Conservation (phyloP, 2,329 filamentous ascomycete genomes). For the Cytospora chrysosperma region DNA sequence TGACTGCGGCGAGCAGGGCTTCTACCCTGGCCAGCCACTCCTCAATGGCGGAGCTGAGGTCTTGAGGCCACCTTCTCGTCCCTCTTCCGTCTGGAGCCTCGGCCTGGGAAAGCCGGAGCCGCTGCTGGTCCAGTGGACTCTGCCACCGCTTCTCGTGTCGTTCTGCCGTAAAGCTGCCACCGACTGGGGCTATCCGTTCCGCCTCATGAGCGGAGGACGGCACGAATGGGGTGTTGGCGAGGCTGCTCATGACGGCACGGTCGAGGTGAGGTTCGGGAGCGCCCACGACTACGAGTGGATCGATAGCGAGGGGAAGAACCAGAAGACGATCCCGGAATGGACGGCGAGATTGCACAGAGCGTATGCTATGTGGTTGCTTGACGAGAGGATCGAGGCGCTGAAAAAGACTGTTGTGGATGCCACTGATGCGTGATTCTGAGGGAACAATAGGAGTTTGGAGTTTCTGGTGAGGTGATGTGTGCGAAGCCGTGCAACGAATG, state of each 20-base stretch:
- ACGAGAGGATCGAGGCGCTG: constrained; percentile 5
- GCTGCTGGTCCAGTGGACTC: constrained; percentile 6
- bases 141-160: constrained; percentile 2
- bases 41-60: constrained; percentile 12
- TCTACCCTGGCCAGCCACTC: constrained; percentile 1
- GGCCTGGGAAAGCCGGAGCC: constrained; percentile 4
- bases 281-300: constrained; percentile 15
- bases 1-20: constrained; percentile 4
- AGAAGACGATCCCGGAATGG: constrained; percentile 7
- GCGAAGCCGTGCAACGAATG: background rate
- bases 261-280: constrained; percentile 11
- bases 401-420: background rate
- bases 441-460: background rate
- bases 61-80: constrained; percentile 4
- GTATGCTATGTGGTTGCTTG: constrained; percentile 13
- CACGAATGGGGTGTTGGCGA: constrained; percentile 12
- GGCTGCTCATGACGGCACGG: background rate
- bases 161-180: constrained; percentile 8
- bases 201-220: constrained; percentile 15
- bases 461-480: background rate
- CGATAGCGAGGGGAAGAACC: constrained; percentile 4
- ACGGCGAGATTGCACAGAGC: constrained; percentile 6
- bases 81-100: background rate
- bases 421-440: background rate
- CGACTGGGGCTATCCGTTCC: constrained; percentile 16